Evolutionary conservation across 2,329 filamentous ascomycete genomes (phyloP).

Genomic region (Clonostachys solani): DNA sequence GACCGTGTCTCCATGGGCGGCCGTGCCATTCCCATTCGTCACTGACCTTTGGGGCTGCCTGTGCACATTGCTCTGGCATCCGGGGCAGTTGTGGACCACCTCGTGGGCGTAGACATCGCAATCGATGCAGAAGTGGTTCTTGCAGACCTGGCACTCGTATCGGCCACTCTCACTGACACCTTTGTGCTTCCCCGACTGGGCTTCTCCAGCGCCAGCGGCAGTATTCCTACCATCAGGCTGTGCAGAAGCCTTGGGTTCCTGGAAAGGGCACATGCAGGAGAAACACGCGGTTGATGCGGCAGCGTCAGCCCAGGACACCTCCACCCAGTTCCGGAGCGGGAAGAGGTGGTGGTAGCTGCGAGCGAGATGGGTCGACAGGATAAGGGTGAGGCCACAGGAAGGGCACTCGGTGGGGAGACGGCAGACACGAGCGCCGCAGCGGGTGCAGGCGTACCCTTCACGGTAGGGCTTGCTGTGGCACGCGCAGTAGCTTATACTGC

Average conservation of each 20-base stretch:
- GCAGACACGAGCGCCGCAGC: slow-evolving; percentile 87
- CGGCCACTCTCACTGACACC: slow-evolving; percentile 80
- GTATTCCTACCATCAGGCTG: slow-evolving; percentile 12
- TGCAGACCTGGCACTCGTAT: slow-evolving; percentile 86
- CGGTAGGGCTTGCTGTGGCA: slow-evolving; percentile 81
- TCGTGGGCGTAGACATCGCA: slow-evolving; percentile 96
- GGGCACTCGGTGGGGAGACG: slow-evolving; percentile 87
- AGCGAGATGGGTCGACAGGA: slow-evolving; percentile 88
- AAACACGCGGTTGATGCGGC: slow-evolving; percentile 62
- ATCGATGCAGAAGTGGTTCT: slow-evolving; percentile 93
- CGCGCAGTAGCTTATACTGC: slow-evolving; percentile 72
- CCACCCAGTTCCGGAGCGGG: slow-evolving; percentile 83
- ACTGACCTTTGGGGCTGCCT: slow-evolving; percentile 7
- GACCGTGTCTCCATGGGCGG: slow-evolving; percentile 22
- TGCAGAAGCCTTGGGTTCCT: slow-evolving; percentile 25
- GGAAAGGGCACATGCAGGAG: slow-evolving; percentile 73
- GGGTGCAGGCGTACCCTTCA: slow-evolving; percentile 86
- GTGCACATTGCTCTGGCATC: slow-evolving; percentile 59
- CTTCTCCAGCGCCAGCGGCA: slow-evolving; percentile 4
- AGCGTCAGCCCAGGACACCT: slow-evolving; percentile 80
- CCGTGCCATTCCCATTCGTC: slow-evolving; percentile 21
- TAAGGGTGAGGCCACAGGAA: slow-evolving; percentile 84
- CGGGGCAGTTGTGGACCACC: slow-evolving; percentile 91
- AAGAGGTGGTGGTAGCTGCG: slow-evolving; percentile 94
- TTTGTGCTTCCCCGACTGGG: slow-evolving; percentile 28